phyloP scores from a whole-genome alignment of 495 filamentous ascomycete species.

The Talaromyces stipitatus region DNA sequence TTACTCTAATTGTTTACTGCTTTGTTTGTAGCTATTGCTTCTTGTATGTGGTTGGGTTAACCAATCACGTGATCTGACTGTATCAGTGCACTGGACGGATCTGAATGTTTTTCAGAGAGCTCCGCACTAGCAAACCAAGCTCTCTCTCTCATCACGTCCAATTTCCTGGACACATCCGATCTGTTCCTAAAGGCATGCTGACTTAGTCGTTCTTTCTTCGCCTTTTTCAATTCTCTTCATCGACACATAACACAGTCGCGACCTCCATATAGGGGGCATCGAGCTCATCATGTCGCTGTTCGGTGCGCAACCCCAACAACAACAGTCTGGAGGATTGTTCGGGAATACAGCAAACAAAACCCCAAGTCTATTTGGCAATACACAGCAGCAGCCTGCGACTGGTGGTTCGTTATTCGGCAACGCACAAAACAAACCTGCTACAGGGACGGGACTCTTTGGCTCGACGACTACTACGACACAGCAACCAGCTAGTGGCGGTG shows the following conservation, averaged over 20 bases:
- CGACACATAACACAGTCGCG: too few relatives aligned
- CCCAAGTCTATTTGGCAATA: slow-evolving; percentile 26
- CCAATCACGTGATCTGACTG: slow-evolving; percentile 26
- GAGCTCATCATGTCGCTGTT: slow-evolving; percentile 36
- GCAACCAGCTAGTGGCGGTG: slow-evolving; percentile 12
- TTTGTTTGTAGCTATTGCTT: too few relatives aligned
- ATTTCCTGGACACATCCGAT: neutral
- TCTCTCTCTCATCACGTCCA: slow-evolving; percentile 1
- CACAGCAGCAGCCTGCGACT: slow-evolving; percentile 7
- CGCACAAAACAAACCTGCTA: slow-evolving; percentile 9
- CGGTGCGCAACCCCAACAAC: slow-evolving; percentile 24
- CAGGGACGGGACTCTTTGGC: slow-evolving; percentile 10
- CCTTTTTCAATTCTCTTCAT: neutral
- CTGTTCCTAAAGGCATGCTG: neutral
- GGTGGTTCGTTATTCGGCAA: slow-evolving; percentile 21
- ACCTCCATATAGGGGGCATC: too few relatives aligned
- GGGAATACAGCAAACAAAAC: slow-evolving; percentile 25
- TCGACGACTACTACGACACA: slow-evolving; percentile 7
- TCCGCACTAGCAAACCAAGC: slow-evolving; percentile 14
- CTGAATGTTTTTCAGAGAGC: slow-evolving; percentile 17
- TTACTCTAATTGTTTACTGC: neutral
- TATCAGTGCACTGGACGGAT: slow-evolving; percentile 24
- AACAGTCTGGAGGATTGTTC: slow-evolving; percentile 19
- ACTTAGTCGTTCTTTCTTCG: slow-evolving; percentile 5
- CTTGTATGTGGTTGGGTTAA: too few relatives aligned